Conservation (phyloP, 345 rosid genomes). For the Melaleuca quinquenervia region DNA sequence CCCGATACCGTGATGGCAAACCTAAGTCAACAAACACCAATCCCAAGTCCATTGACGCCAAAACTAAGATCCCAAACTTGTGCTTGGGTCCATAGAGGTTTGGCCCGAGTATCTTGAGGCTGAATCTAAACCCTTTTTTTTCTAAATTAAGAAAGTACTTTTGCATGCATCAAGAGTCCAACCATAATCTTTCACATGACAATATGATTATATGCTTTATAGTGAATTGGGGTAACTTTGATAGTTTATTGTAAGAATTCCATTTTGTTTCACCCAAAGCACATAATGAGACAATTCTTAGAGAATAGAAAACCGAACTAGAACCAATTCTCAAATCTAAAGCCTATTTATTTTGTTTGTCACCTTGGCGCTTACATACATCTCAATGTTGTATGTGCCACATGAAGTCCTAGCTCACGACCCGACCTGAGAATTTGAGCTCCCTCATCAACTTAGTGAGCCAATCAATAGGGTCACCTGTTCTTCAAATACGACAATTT, state of each 20-base stretch:
- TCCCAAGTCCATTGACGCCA: background rate
- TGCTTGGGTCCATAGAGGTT: background rate
- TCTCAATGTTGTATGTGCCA: background rate
- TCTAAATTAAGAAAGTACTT: background rate
- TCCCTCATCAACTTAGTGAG: background rate
- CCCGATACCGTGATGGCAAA: background rate
- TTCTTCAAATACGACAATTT: background rate
- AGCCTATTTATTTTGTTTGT: background rate
- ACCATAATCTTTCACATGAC: background rate
- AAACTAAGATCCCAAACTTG: background rate
- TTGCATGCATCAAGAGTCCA: background rate
- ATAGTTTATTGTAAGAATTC: background rate
- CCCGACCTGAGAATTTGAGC: background rate
- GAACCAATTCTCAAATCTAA: background rate
- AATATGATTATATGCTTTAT: background rate
- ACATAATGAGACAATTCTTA: background rate
- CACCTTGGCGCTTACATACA: background rate
- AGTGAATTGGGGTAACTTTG: background rate
- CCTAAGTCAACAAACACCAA: background rate
- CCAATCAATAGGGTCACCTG: background rate
- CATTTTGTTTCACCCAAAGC: background rate
- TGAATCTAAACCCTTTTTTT: background rate
- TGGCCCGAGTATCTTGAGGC: background rate
- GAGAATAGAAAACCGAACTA: accelerated
- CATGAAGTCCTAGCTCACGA: background rate